Evolutionary conservation across 495 filamentous ascomycete species (phyloP).

Genomic region (Massariosphaeria phaeospora): DNA sequence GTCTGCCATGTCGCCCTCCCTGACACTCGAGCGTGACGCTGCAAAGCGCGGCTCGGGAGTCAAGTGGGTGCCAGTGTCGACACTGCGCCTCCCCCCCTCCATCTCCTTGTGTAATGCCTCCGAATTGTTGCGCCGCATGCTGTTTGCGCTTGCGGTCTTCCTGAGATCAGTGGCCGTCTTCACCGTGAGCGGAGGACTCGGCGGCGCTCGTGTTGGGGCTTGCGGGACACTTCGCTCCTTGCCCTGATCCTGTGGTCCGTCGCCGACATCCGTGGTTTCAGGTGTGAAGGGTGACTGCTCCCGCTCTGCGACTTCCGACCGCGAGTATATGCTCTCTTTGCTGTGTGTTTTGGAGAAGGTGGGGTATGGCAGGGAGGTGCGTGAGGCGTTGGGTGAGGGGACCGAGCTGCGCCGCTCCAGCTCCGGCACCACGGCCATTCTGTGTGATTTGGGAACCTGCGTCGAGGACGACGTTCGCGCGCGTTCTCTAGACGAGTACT

Average conservation of each 20-base stretch:
- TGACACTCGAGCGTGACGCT: constrained; percentile 35
- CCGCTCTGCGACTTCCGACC: constrained; percentile 50
- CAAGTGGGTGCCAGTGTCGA: constrained; percentile 31
- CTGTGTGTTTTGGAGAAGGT: constrained; percentile 84
- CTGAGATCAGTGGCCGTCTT: constrained; percentile 50
- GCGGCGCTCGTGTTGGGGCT: constrained; percentile 41
- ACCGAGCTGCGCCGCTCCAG: constrained; percentile 38
- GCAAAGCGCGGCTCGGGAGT: constrained; percentile 37
- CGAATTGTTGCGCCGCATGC: constrained; percentile 33
- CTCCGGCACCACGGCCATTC: constrained; percentile 40
- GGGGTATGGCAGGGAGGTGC: constrained; percentile 72
- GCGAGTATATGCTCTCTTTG: constrained; percentile 68
- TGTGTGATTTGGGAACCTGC: constrained; percentile 14
- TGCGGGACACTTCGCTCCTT: constrained; percentile 13
- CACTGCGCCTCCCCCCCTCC: constrained; percentile 43
- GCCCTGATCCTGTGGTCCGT: constrained; percentile 40
- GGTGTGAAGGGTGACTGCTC: constrained; percentile 62
- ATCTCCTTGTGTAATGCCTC: constrained; percentile 42
- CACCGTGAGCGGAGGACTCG: constrained; percentile 61
- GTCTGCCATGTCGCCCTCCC: constrained; percentile 24
- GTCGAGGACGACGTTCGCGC: constrained; percentile 11
- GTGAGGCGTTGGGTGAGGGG: constrained; percentile 36
- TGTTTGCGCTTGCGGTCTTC: constrained; percentile 46
- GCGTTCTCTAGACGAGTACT: constrained; percentile 27
- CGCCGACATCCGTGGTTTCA: constrained; percentile 69